Base-by-base conservation (phyloP, 306 rosid genomes). In the Sicyos baderoa region DNA sequence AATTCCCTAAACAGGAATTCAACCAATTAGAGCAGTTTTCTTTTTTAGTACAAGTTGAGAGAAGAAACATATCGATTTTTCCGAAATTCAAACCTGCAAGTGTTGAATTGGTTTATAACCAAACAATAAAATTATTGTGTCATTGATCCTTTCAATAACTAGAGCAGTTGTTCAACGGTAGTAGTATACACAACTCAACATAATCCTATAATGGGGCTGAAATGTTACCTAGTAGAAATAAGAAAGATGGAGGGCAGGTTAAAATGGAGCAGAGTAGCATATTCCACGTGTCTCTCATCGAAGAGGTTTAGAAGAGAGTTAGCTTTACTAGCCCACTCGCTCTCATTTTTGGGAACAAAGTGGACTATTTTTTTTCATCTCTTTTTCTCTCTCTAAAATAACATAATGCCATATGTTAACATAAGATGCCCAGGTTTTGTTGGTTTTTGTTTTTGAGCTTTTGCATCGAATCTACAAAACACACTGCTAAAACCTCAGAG, bases 381-480 rank as follows among this genome's bases (percentile, higher is more conserved):
- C 1, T 37, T 3, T 22, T 13, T 56, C 62, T 56, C 62, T 56
- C 62, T 56, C 32, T 19, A 0, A 7, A 61, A 29, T 29, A 29
- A 25, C 29, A 25, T 3, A 3, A 29, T 32, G 5, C 6, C 25
- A 60, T 60, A 13, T 14, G 7, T 29, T 6, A 15, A 51, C 17
- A n/a, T n/a, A 51, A 51, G 13, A 60, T 54, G 40, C 21, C 47
- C 40, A 17, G 19, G 45, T 40, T 40, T 37, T 40, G 45, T 40
- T 40, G 45, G 45, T 40, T 62, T 76, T 74, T 77, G 58, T 53
- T 74, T 19, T 54, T 18, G 32, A 10, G 57, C 65, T 45, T 9
- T 84, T 61, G 78, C 79, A 35, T 75, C 79, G 79, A 79, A 79
- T 82, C 84, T 74, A 77, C 23, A 69, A 70, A 64, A 67, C 78